phyloP scores from a whole-genome alignment of 2,329 filamentous ascomycete species.

The Rugonectria rugulosa region DNA sequence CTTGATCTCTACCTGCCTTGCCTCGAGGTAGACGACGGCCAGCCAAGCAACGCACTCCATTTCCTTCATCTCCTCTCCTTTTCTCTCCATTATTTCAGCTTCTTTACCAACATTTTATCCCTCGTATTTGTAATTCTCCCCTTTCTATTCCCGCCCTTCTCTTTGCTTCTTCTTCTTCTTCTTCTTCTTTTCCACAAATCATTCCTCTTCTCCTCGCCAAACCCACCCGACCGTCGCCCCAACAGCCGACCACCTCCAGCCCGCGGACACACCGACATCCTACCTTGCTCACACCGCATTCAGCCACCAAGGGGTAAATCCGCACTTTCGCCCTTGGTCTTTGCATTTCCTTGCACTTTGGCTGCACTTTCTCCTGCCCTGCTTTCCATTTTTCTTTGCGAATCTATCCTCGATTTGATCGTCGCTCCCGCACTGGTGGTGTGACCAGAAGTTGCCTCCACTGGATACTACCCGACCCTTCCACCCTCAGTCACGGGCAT shows the following conservation, averaged over 20 bases:
- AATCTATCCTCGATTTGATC: background rate
- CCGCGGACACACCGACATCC: constrained; percentile 19
- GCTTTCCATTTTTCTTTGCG: background rate
- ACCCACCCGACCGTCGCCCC: constrained; percentile 6
- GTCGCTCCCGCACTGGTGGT: constrained; percentile 1
- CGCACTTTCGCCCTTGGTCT: constrained; percentile 1
- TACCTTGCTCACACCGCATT: constrained; percentile 15
- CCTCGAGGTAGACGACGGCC: too few species aligned
- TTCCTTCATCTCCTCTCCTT: background rate
- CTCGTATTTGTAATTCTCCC: background rate
- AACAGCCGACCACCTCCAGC: constrained; percentile 7
- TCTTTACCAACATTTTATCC: background rate
- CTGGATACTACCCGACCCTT: background rate
- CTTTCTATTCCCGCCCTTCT: background rate
- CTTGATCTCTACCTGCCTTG: too few species aligned
- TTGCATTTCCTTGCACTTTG: constrained; percentile 1
- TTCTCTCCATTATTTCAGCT: background rate
- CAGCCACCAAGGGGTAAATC: constrained; percentile 5
- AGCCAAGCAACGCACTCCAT: too few species aligned
- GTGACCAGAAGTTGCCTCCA: constrained; percentile 17
- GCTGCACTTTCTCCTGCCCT: background rate
- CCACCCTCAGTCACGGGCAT: constrained; percentile 4
- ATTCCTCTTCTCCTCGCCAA: background rate
- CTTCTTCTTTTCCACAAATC: background rate
- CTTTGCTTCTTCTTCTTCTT: background rate